phyloP scores from a whole-genome alignment of 768 basidiomycete species.

The Tricholoma bakamatsutake region DNA sequence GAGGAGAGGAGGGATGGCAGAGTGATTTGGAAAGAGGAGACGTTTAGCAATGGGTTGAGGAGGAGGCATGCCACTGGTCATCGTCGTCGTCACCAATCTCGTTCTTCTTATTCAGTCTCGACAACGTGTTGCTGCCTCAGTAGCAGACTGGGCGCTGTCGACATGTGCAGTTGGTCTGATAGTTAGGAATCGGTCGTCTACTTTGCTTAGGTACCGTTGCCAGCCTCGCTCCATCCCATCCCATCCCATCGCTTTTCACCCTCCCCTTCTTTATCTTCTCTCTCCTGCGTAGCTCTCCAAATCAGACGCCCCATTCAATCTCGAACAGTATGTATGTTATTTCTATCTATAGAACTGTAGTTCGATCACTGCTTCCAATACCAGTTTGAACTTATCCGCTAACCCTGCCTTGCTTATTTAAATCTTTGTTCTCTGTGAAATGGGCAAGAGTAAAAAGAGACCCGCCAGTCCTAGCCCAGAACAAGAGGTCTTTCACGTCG shows the following conservation, averaged over 20 bases:
- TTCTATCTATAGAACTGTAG: too few species aligned
- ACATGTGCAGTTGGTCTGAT: constrained; percentile 24
- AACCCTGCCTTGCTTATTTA: background rate
- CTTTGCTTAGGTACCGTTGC: too few species aligned
- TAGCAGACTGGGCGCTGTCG: constrained; percentile 24
- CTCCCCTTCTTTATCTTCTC: background rate
- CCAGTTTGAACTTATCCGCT: background rate
- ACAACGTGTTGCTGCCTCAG: constrained; percentile 17
- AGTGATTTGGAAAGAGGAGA: constrained; percentile 56
- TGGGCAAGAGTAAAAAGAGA: constrained; percentile 3
- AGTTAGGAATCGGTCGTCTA: background rate
- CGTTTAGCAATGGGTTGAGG: constrained; percentile 38
- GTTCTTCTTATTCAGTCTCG: constrained; percentile 30
- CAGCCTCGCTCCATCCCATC: background rate
- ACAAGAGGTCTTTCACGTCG: constrained; percentile 40
- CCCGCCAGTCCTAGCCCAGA: constrained; percentile 8
- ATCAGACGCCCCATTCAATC: background rate
- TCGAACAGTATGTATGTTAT: too few species aligned
- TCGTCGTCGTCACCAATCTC: constrained; percentile 42
- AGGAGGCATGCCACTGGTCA: constrained; percentile 27
- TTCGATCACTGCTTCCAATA: too few species aligned
- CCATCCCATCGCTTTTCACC: background rate
- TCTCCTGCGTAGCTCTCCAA: background rate
- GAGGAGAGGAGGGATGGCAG: constrained; percentile 39
- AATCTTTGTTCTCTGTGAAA: background rate